Conservation (phyloP, 768 basidiomycete species). For the Kwoniella mangroviensis region DNA sequence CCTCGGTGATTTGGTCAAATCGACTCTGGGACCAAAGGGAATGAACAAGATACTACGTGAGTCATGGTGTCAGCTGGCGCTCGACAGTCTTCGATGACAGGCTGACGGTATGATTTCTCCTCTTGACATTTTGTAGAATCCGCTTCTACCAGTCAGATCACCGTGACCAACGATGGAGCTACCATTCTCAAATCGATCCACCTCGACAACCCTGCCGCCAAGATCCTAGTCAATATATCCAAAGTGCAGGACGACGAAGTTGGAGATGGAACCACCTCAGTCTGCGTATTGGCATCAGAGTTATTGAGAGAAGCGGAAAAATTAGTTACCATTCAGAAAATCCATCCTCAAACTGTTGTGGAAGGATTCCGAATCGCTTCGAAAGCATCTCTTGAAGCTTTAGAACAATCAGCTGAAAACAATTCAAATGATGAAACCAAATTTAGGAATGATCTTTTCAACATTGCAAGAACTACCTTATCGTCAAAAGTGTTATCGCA, state of each 20-base stretch:
- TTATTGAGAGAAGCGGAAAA: slow-evolving; percentile 93
- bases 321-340: slow-evolving; percentile 78
- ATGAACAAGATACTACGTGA: slow-evolving; percentile 97
- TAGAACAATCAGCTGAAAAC: slow-evolving; percentile 81
- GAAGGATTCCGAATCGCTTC: slow-evolving; percentile 96
- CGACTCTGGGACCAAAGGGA: slow-evolving; percentile 96
- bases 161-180: slow-evolving; percentile 97
- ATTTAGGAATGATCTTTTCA: slow-evolving; percentile 90
- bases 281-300: slow-evolving; percentile 90
- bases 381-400: slow-evolving; percentile 76
- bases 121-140: slow-evolving; percentile 44
- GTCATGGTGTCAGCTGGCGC: slow-evolving; percentile 12
- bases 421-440: slow-evolving; percentile 72
- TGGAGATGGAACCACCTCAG: slow-evolving; percentile 72
- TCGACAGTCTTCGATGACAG: background rate
- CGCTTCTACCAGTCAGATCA: slow-evolving; percentile 84
- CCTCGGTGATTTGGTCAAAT: slow-evolving; percentile 96
- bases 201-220: slow-evolving; percentile 97
- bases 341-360: slow-evolving; percentile 97
- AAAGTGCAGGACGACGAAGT: slow-evolving; percentile 99
- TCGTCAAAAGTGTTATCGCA: slow-evolving; percentile 95
- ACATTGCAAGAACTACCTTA: slow-evolving; percentile 93
- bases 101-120: background rate
- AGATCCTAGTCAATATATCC: slow-evolving; percentile 98
- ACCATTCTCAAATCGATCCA: slow-evolving; percentile 97